Percentiles rank a stretch among this genome's conserved stretches.
Conservation (phyloP, 139 green algal genomes). For the Gonium pectorale region DNA sequence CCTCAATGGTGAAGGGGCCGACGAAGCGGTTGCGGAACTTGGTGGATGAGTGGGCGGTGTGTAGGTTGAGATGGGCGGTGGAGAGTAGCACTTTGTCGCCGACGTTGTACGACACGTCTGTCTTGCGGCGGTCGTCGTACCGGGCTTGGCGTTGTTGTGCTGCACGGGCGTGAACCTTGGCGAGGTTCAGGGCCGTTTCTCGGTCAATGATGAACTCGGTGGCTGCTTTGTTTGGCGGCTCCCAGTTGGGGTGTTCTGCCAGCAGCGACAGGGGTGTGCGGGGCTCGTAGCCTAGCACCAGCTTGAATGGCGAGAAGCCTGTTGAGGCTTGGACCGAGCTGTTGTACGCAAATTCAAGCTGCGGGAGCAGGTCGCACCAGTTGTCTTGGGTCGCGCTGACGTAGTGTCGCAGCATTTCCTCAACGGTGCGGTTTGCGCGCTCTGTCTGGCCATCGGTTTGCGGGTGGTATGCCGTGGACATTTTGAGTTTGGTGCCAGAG, state of each 20-base stretch:
- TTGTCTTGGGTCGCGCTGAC: constrained; percentile 43
- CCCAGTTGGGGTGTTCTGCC: background rate
- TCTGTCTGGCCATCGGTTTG: background rate
- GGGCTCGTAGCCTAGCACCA: constrained; percentile 57
- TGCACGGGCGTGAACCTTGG: background rate
- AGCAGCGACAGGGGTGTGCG: background rate
- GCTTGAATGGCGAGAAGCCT: constrained; percentile 53
- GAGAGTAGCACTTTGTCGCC: background rate
- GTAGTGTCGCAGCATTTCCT: constrained; percentile 35
- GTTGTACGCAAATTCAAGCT: constrained; percentile 68
- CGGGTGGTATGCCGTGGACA: background rate
- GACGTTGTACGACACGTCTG: background rate
- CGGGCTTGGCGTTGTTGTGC: background rate
- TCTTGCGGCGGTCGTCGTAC: background rate
- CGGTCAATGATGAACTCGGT: background rate
- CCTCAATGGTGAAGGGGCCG: background rate
- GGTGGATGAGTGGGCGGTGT: background rate
- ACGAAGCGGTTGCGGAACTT: background rate
- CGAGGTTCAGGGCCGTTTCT: background rate
- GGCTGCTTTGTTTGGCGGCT: background rate
- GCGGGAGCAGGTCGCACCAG: constrained; percentile 60
- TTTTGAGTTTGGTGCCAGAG: background rate
- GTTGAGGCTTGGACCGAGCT: constrained; percentile 40
- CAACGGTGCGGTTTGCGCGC: background rate
- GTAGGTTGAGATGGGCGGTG: background rate